These are phyloP conservation scores for Apium graveolens DNA, from an alignment of 129 eudicot genomes.

Conservation along the genomic window DNA sequence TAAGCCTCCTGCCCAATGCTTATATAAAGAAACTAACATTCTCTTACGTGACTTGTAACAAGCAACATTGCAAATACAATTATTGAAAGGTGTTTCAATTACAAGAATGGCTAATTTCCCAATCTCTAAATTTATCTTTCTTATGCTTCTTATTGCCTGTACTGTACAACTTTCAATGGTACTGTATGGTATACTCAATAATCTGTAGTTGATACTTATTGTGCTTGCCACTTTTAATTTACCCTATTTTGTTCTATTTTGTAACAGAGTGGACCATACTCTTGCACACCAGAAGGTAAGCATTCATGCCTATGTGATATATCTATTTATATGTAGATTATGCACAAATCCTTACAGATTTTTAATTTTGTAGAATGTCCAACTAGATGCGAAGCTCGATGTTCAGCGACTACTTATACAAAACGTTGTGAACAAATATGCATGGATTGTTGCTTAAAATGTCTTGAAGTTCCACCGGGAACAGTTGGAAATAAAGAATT, in stretches of 20 bases:
- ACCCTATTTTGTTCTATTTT: background rate
- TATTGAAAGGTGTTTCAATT: too few species aligned
- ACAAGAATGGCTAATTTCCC: background rate
- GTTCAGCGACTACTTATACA: background rate
- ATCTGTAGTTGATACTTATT: background rate
- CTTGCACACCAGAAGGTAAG: background rate
- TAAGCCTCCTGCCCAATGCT: too few species aligned
- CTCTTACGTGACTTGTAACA: too few species aligned
- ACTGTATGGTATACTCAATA: background rate
- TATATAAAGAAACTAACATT: too few species aligned
- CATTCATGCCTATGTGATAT: background rate
- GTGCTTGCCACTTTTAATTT: background rate
- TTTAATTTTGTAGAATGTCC: background rate
- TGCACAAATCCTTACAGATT: background rate
- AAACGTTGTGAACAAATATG: background rate
- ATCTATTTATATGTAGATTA: background rate
- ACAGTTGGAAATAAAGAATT: conserved; percentile 16
- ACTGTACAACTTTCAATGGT: background rate
- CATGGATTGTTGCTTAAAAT: background rate
- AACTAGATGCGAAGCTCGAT: background rate
- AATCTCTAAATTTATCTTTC: background rate
- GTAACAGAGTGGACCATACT: background rate
- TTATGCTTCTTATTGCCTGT: background rate
- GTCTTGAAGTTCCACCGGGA: conserved; percentile 6
- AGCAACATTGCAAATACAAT: too few species aligned